Base-by-base conservation (phyloP, 1,139 yeast species). In the Debaryomycetaceae sp. region DNA sequence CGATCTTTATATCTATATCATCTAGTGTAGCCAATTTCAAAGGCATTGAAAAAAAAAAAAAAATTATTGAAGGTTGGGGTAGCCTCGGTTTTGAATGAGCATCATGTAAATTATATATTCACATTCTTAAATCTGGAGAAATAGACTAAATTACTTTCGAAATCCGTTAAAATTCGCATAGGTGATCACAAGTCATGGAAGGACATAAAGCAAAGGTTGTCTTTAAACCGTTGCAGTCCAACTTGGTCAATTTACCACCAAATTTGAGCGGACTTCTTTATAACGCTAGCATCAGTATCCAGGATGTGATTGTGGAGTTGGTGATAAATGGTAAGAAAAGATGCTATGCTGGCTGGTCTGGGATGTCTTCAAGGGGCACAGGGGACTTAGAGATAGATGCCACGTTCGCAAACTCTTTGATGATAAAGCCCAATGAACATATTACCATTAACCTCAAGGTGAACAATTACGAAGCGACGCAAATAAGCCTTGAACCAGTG, bases 311-410 rank as follows among this genome's bases (percentile, higher is more conserved):
- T 6, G 65, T 85, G 6, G 87, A 71, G 56, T 43, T 69, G 38
- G 60, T 68, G 50, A 47, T 56, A 54, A 47, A 59, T 49, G 39
- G 56, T 7, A 55, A 60, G 13, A 54, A 49, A 20, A 65, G 58
- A 46, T 70, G 62, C 6, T 84, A 78, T 53, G 75, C 81, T n/a
- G 96, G 96, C 0, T 89, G 96, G 96, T 78, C 88, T 29, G 96
- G 96, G n/a, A 74, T 75, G 76, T 68, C 75, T 33, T 68, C 66
- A 24, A 53, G 62, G 4, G 60, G 68, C 1, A 58, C 62, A 6
- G 55, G 54, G 13, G 51, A 66, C 6, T 50, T 74, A 11, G 76
- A 70, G 36, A 59, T 75, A 7, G 80, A 76, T 46, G 66, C 79
- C 1, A 52, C 62, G 22, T 58, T 66, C 52, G 72, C 72, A 4